Conservation (phyloP, 108 stramenopile species). For the Nitzschia sp. region DNA sequence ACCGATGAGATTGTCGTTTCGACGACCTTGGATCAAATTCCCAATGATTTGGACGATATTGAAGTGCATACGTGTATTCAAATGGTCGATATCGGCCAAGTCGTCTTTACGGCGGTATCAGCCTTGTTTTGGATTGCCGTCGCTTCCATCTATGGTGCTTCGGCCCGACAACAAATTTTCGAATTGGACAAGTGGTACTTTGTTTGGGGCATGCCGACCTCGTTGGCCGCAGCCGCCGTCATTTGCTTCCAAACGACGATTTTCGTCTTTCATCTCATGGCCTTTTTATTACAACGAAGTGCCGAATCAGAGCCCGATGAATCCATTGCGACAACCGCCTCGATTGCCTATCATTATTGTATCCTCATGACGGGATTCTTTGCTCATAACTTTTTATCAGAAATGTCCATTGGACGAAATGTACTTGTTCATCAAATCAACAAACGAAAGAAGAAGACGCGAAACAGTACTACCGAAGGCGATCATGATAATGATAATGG, state of each 20-base stretch:
- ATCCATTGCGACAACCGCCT: not conserved
- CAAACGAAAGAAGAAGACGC: no score
- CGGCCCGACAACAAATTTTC: not conserved
- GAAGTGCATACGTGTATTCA: slow-evolving; percentile 1
- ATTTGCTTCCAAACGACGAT: slow-evolving; percentile 7
- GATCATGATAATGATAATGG: no score
- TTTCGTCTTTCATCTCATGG: slow-evolving; percentile 9
- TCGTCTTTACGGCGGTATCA: not conserved
- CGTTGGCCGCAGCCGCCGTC: slow-evolving; percentile 2
- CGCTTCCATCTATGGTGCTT: not conserved
- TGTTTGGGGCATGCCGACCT: slow-evolving; percentile 2
- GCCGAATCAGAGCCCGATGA: not conserved
- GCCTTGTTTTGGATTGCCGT: slow-evolving; percentile 9
- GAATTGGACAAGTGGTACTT: slow-evolving; percentile 2
- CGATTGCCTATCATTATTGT: slow-evolving; percentile 12
- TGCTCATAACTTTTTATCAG: slow-evolving; percentile 6
- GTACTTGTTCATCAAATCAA: not conserved
- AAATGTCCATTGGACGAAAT: not conserved
- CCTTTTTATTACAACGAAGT: not conserved
- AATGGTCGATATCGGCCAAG: slow-evolving; percentile 8
- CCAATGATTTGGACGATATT: not conserved
- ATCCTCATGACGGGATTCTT: slow-evolving; percentile 14
- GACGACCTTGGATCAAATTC: not conserved
- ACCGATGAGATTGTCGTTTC: not conserved
- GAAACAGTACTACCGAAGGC: no score